Evolutionary conservation across 2,329 filamentous ascomycete genomes (phyloP), one percentile per base, ranked within the genome.

Genomic region (Onygenales sp.): DNA sequence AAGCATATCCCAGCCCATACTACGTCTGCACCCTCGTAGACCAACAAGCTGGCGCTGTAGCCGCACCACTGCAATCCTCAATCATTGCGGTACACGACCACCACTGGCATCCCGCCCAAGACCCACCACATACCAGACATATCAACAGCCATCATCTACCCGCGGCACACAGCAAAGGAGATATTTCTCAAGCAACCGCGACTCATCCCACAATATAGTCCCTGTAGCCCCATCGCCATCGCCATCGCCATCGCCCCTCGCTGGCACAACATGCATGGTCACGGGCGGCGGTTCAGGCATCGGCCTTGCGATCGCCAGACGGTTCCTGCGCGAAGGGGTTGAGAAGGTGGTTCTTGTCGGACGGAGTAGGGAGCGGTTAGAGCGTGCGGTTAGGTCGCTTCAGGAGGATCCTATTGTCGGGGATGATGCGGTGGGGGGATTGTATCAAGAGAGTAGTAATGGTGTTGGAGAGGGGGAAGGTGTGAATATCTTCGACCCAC

Each of bases 251-350:
- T 56, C 54, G 21, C 62, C 64, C 36, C 61, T 73, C n/a, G 51
- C 57, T 27, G 67, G 67, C 33, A 61, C 68, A 31, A 72, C 64
- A 53, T 72, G 70, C 50, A 73, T 87, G 63, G 75, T 90, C 50
- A 86, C 86, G 2, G 87, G 87, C 47, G 86, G 79, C 17, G 85
- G 84, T 43, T 82, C 84, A 17, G 82, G 84, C 51, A 89, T 90
- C 60, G 87, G 87, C 44, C 73, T 77, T 43, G 80, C 81, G 50
- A 85, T 90, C 52, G 85, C 86, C 8, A 67, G 72, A 39, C 75
- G 79, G n/a, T 86, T 90, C 63, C 80, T 85, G 17, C 63, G 66
- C 51, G 76, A 83, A 55, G 85, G 84, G 35, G 83, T 78, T 41
- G 68, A 70, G 31, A 78, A 80, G 57, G 55, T 75, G 35, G 78